These are phyloP conservation scores for Brassica rapa DNA, from an alignment of 345 rosid genomes.

Conservation along the genomic window DNA sequence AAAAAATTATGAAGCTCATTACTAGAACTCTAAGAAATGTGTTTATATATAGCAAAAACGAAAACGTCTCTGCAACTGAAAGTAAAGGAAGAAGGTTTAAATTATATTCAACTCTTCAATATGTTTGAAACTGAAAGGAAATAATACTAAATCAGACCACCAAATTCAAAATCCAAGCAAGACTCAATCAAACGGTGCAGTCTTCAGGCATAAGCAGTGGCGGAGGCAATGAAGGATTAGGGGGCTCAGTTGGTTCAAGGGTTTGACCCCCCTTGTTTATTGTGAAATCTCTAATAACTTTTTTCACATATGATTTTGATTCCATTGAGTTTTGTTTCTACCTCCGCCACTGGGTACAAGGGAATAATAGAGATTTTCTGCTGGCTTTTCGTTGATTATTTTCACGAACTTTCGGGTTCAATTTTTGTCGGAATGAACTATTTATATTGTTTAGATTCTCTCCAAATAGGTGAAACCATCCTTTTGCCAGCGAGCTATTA, in stretches of 20 bases:
- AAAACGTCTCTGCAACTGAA: not conserved
- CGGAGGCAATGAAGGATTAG: too few species aligned
- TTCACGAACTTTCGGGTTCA: too few species aligned
- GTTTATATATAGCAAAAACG: not conserved
- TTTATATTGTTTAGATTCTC: too few species aligned
- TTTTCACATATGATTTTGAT: too few species aligned
- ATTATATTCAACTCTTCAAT: not conserved
- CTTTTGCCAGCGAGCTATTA: too few species aligned
- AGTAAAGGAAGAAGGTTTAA: not conserved
- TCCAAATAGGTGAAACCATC: too few species aligned
- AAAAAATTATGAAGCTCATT: constrained; percentile 3
- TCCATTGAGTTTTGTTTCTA: too few species aligned
- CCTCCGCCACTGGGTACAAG: too few species aligned
- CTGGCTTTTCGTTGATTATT: not conserved
- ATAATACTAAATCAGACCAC: not conserved
- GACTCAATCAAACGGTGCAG: not conserved
- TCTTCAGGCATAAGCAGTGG: not conserved
- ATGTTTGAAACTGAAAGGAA: not conserved
- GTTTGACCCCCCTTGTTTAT: too few species aligned
- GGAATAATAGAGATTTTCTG: not conserved
- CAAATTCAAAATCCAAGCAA: not conserved
- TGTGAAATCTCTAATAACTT: too few species aligned
- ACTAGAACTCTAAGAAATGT: not conserved
- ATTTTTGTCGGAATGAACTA: too few species aligned
- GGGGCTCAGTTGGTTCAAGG: too few species aligned